A percentile compares a stretch with the other conserved stretches of the same genome.
These are phyloP conservation scores for Phoenix dactylifera DNA, from an alignment of 176 grass and related monocot genomes.

Conservation along the genomic window DNA sequence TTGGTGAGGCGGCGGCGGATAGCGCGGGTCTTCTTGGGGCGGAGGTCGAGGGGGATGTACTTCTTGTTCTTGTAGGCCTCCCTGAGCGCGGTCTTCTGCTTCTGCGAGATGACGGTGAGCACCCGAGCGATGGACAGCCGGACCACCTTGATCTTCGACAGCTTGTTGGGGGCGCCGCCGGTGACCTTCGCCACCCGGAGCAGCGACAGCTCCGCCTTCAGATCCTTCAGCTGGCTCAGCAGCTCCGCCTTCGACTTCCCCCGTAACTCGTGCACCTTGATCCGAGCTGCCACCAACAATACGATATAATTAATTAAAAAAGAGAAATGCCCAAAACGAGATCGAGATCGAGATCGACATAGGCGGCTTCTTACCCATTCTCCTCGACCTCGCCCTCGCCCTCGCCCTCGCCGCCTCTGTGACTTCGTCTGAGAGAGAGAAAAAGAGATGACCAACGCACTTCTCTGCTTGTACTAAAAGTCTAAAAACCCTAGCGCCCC, in stretches of 20 bases:
- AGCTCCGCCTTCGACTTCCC: conserved; percentile 66
- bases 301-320: not conserved
- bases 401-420: too few species aligned
- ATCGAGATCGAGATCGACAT: too few species aligned
- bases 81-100: conserved; percentile 58
- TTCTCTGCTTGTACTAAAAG: too few species aligned
- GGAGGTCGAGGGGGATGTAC: conserved; percentile 53
- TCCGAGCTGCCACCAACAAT: conserved; percentile 32
- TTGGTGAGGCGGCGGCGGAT: conserved; percentile 79
- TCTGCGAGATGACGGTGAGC: conserved; percentile 72
- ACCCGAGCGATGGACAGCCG: conserved; percentile 65
- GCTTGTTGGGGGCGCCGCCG: conserved; percentile 88
- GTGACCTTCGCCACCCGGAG: conserved; percentile 93
- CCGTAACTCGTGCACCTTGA: conserved; percentile 87
- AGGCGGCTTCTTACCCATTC: too few species aligned
- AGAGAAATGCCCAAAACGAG: too few species aligned
- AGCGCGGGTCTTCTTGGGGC: conserved; percentile 80
- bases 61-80: conserved; percentile 90
- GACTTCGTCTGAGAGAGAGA: too few species aligned
- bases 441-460: too few species aligned
- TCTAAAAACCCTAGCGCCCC: too few species aligned
- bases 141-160: conserved; percentile 94
- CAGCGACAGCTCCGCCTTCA: conserved; percentile 83
- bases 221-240: conserved; percentile 56
- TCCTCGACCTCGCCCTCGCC: too few species aligned